Evolutionary conservation across 2,329 filamentous ascomycete genomes (phyloP).

Genomic region (Trichoderma gracile): DNA sequence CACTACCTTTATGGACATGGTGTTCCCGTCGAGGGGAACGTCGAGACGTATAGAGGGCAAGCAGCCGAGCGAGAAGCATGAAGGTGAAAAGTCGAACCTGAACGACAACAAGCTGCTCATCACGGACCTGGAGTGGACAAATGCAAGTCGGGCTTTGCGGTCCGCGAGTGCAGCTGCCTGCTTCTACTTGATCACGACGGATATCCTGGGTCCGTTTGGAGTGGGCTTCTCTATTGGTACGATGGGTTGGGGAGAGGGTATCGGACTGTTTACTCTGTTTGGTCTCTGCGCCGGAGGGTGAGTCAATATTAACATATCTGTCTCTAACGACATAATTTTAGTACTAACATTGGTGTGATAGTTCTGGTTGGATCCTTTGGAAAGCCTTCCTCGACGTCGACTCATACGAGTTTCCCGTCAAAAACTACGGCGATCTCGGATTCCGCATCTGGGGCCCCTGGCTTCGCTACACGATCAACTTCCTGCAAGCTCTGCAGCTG

Average conservation of each 20-base stretch:
- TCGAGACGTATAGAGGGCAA: constrained; percentile 22
- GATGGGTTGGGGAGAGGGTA: constrained; percentile 39
- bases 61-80: neutral
- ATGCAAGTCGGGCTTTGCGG: constrained; percentile 36
- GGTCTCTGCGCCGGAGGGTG: constrained; percentile 36
- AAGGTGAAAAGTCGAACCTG: neutral
- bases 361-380: constrained; percentile 51
- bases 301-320: neutral
- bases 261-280: constrained; percentile 50
- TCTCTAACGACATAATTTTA: too few species aligned
- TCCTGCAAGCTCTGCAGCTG: constrained; percentile 50
- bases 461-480: constrained; percentile 49
- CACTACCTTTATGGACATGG: neutral
- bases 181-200: constrained; percentile 28
- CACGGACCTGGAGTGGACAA: constrained; percentile 47
- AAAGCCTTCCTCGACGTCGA: constrained; percentile 42
- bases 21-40: constrained; percentile 17
- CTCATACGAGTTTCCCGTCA: constrained; percentile 46
- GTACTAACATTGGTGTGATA: neutral
- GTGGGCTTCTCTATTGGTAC: constrained; percentile 27
- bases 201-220: constrained; percentile 27
- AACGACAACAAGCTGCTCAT: constrained; percentile 20
- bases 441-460: constrained; percentile 49
- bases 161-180: constrained; percentile 26
- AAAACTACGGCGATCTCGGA: constrained; percentile 50